Percentiles rank a stretch among this genome's conserved stretches.
Conservation (phyloP, 2,329 filamentous ascomycete genomes). For the Chaetomiaceae sp. region DNA sequence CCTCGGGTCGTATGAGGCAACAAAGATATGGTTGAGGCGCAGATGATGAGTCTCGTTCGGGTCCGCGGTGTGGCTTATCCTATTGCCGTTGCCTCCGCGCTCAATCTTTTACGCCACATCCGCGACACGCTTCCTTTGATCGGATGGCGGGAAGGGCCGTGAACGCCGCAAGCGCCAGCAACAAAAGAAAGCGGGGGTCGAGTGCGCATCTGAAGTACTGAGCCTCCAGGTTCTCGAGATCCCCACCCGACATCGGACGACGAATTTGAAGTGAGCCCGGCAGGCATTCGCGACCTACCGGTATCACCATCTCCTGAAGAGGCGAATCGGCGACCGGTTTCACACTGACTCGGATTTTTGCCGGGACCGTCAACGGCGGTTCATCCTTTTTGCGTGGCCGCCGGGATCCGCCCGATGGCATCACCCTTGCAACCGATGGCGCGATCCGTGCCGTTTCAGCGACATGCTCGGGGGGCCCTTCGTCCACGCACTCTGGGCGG, state of each 20-base stretch:
- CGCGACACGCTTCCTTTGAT: no score
- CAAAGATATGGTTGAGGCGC: slow-evolving; percentile 58
- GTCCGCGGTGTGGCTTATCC: no score
- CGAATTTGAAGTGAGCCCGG: background rate
- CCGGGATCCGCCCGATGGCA: slow-evolving; percentile 21
- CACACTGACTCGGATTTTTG: background rate
- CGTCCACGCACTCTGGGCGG: background rate
- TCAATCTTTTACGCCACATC: no score
- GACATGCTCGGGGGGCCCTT: slow-evolving; percentile 3
- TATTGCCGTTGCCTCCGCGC: no score
- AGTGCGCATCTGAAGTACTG: no score
- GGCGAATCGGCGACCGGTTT: background rate
- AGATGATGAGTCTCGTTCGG: slow-evolving; percentile 21
- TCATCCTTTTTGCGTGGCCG: background rate
- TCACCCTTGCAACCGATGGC: slow-evolving; percentile 28
- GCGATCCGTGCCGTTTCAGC: slow-evolving; percentile 24
- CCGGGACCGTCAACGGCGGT: background rate
- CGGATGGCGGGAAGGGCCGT: no score
- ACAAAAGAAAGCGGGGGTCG: no score
- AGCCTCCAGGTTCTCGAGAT: background rate
- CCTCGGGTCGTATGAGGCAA: slow-evolving; percentile 79
- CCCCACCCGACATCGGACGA: slow-evolving; percentile 7
- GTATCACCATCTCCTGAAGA: slow-evolving; percentile 3
- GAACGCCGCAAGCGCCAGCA: no score
- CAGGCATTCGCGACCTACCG: slow-evolving; percentile 8